Base-by-base conservation (phyloP, 805 yeast species). In the Zygosaccharomyces rouxii region DNA sequence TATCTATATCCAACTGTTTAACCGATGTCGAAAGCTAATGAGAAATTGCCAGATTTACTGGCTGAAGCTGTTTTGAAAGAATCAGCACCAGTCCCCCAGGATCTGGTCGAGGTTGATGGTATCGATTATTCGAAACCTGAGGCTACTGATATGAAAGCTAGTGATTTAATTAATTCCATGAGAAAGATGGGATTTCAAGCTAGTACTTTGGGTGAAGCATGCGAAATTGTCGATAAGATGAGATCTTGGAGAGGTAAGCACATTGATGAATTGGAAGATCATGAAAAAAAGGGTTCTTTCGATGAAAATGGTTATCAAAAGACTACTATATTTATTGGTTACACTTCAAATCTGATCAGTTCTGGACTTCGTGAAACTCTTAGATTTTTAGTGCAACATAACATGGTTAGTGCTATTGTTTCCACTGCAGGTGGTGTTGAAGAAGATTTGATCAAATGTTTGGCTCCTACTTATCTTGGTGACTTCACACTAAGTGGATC, bases 351-450 rank as follows among this genome's bases (percentile, higher is more conserved):
- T 69, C 78, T 94, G 73, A 94, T 94, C 60, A 86, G 96, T 35
- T 86, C 96, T 4, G 99, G 99, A 38, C 71, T 90, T 50, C 81
- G 99, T 69, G 96, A 90, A 60, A 89, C 97, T 26, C 72, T 94
- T 57, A 78, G 94, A 64, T 92, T 75, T 66, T 76, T 94, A 58
- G 98, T 89, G 28, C 95, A 95, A 69, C 83, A 95, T 72, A 92
- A 89, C 69, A 86, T 86, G 79, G 96, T 94, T 39, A 85, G 89
- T 59, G 98, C 95, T 14, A 81, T 94, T 60, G 99, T 94, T 43
- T 85, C 98, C n/a, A 79, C 92, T 53, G 99, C 97, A 19, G 99
- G 99, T 56, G 99, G 99, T 57, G 83, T 94, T 53, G 99, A 94
- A 68, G 99, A 94, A 72, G 99, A 94, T 71, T 72, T 94, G 43